Base-by-base conservation (phyloP, 2,329 filamentous ascomycete genomes). In the Aureobasidium vineae region DNA sequence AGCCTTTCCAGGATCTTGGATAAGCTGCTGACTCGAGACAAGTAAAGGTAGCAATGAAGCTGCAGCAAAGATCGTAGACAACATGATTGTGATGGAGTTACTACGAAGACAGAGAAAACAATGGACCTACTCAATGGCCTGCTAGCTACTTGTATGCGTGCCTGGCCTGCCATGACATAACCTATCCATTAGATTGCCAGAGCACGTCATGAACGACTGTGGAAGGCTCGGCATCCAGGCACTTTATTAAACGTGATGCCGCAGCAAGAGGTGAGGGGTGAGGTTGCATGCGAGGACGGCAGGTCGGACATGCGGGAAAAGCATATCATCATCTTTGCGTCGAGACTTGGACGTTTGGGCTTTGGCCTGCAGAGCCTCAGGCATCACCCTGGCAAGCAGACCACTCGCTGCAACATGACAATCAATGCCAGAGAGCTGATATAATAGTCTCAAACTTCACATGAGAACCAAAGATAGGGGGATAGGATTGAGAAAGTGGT, bases 1-100 rank as follows among this genome's bases (percentile, higher is more conserved):
- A 21, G 75, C 73, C 15, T 72, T 68, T 19, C 75, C 75, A 23
- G 77, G 73, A 69, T 82, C 79, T 23, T 68, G 66, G 26, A 73
- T 68, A 13, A 72, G 40, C 11, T 70, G 59, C 19, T 70, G 57
- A 45, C 26, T 38, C 10, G 50, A 56, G 28, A 2, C 57, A 23
- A 50, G 40, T 13, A 40, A 31, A 47, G 59, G 50, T 26, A 63
- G 50, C 56, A 64, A 41, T 5, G 41, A n/a, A 45, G 52, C 38
- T 38, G 49, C 50, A 23, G 52, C 40, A 40, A 67, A 21, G 16
- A 64, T 33, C 5, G 28, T 38, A 1, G 57, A 67, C 7, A 56
- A 45, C 66, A 67, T 67, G 5, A 33, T 52, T 41, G 31, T 10
- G 28, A 31, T 11, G 21, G 8, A 50, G 11, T 6, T 41, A n/a